Evolutionary conservation across 208 protist species (phyloP).

Genomic region (Leishmania tropica): DNA sequence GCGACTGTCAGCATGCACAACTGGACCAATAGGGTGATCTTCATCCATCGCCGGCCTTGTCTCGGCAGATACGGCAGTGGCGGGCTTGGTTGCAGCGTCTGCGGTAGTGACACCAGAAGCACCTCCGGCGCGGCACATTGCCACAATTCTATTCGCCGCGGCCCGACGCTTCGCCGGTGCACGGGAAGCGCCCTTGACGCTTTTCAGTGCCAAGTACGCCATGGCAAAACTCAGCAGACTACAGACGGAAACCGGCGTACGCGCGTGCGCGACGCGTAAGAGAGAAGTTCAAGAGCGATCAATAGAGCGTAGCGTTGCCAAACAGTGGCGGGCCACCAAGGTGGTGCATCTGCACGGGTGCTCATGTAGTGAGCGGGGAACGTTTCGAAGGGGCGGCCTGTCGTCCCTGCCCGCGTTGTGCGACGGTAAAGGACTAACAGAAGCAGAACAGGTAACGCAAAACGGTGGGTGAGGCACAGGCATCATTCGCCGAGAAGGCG

Average conservation of each 20-base stretch:
- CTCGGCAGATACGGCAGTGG: background rate
- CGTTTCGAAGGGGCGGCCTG: background rate
- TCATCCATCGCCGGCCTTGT: slow-evolving; percentile 9
- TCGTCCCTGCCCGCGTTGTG: background rate
- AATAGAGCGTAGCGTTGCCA: background rate
- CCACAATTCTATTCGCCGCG: background rate
- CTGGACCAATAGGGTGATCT: slow-evolving; percentile 25
- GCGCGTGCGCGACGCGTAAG: background rate
- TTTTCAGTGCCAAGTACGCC: background rate
- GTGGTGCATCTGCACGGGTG: too few species aligned
- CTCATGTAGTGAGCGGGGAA: too few species aligned
- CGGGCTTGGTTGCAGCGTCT: background rate
- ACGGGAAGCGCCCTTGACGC: background rate
- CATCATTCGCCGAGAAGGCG: background rate
- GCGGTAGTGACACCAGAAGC: background rate
- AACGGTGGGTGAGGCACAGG: background rate
- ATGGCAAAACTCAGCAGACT: background rate
- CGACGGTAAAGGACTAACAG: background rate
- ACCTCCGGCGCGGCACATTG: background rate
- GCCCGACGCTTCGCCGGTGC: background rate
- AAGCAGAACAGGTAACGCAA: background rate
- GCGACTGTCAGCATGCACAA: slow-evolving; percentile 17
- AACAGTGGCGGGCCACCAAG: background rate
- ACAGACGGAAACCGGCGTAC: background rate
- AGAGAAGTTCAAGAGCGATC: background rate